Conservation (phyloP, 2,329 filamentous ascomycete genomes). For the Sporothrix dimorphospora region DNA sequence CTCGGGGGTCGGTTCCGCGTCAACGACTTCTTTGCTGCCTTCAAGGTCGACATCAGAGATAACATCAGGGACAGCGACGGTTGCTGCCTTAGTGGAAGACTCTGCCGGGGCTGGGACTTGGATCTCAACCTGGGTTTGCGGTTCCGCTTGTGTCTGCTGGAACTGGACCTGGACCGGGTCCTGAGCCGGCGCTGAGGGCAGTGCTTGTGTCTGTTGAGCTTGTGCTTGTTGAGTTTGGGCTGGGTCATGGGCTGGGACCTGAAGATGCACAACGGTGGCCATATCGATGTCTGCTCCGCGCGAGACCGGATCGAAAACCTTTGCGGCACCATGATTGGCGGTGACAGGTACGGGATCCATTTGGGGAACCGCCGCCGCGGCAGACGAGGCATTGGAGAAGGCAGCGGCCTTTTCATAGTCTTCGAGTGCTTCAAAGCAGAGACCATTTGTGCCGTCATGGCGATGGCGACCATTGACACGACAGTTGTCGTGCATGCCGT, state of each 20-base stretch:
- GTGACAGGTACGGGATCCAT: not conserved
- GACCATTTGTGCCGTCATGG: not conserved
- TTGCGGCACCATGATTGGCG: not conserved
- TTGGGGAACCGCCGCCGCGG: not conserved
- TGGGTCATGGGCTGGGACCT: too few relatives aligned
- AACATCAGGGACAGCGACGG: not conserved
- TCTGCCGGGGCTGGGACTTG: not conserved
- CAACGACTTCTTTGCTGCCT: not conserved
- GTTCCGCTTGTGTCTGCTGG: not conserved
- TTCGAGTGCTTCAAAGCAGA: not conserved
- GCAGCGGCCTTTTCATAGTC: not conserved
- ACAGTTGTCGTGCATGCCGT: slow-evolving; percentile 22
- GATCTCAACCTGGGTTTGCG: not conserved
- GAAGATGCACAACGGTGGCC: not conserved
- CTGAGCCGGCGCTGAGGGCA: not conserved
- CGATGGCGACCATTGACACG: slow-evolving; percentile 11
- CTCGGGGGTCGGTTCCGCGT: not conserved
- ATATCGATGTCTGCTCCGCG: not conserved
- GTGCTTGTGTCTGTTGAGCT: not conserved
- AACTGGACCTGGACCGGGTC: not conserved
- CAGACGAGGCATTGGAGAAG: not conserved
- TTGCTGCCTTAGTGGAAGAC: not conserved
- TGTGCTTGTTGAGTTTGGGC: too few relatives aligned
- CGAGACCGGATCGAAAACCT: not conserved
- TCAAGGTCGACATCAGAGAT: not conserved